Evolutionary conservation across 768 basidiomycete species (phyloP).

Genomic region (Russula foetens): DNA sequence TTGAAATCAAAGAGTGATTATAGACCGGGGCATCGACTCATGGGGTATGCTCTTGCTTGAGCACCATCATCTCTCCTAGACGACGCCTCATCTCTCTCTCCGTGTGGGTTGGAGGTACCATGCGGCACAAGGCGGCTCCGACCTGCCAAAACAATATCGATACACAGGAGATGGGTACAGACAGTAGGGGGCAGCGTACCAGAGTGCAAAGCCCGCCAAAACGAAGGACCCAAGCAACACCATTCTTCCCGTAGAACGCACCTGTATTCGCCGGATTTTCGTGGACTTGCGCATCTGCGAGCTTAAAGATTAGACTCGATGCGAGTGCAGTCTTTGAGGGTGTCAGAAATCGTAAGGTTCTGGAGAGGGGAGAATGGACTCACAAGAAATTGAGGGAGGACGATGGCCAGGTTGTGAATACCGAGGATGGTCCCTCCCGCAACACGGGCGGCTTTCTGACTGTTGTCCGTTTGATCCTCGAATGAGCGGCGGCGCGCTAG

Average conservation of each 20-base stretch:
- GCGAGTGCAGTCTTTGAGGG: constrained; percentile 64
- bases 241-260: constrained; percentile 74
- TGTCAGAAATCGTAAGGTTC: background rate
- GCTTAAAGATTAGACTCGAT: constrained; percentile 78
- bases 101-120: constrained; percentile 82
- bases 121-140: constrained; percentile 71
- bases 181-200: constrained; percentile 30
- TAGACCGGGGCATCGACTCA: constrained; percentile 33
- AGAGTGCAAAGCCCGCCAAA: constrained; percentile 87
- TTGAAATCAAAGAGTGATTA: background rate
- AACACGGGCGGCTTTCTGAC: constrained; percentile 36
- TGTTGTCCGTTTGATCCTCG: constrained; percentile 35
- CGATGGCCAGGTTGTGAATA: constrained; percentile 92
- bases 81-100: constrained; percentile 85
- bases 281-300: constrained; percentile 56
- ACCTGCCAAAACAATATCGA: constrained; percentile 27
- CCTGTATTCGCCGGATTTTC: constrained; percentile 37
- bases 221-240: constrained; percentile 89
- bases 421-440: constrained; percentile 90
- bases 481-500: constrained; percentile 51
- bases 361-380: constrained; percentile 26
- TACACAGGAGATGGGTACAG: background rate
- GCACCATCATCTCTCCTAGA: constrained; percentile 68
- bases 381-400: constrained; percentile 90
- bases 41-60: constrained; percentile 52